Evolutionary conservation across 176 grass and related monocot species (phyloP).

Genomic region (Avena eriantha): DNA sequence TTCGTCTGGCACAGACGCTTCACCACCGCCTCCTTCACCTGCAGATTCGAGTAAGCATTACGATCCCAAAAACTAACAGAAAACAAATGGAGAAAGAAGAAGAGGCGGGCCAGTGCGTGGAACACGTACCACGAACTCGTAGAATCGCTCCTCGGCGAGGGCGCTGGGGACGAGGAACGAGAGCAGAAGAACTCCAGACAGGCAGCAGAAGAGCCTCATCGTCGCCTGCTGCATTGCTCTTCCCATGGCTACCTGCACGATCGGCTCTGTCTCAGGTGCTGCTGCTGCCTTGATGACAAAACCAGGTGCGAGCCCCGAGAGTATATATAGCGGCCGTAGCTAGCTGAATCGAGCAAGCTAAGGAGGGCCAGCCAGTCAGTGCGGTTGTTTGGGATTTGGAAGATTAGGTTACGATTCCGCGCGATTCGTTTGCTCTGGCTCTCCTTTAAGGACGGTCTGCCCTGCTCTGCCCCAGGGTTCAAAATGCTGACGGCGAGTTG

Average conservation of each 20-base stretch:
- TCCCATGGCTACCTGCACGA: not conserved
- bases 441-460: constrained; percentile 39
- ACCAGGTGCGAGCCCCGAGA: not conserved
- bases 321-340: constrained; percentile 29
- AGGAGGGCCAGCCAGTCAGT: not conserved
- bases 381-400: constrained; percentile 75
- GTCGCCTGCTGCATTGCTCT: constrained; percentile 28
- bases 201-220: constrained; percentile 35
- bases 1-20: constrained; percentile 88
- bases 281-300: constrained; percentile 38
- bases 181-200: constrained; percentile 47
- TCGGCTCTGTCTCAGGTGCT: not conserved
- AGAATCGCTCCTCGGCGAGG: constrained; percentile 73
- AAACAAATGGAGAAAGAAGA: not conserved
- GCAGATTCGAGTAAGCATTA: not conserved
- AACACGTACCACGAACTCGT: constrained; percentile 74
- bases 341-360: not conserved
- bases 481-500: constrained; percentile 38
- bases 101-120: not conserved
- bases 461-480: not conserved
- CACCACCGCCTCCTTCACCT: constrained; percentile 74
- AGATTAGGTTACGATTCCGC: constrained; percentile 69
- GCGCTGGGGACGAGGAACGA: constrained; percentile 38
- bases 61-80: too few species aligned
- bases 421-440: not conserved